These are phyloP conservation scores for Piper betle DNA, from an alignment of 164 flowering plant genomes.

Conservation along the genomic window DNA sequence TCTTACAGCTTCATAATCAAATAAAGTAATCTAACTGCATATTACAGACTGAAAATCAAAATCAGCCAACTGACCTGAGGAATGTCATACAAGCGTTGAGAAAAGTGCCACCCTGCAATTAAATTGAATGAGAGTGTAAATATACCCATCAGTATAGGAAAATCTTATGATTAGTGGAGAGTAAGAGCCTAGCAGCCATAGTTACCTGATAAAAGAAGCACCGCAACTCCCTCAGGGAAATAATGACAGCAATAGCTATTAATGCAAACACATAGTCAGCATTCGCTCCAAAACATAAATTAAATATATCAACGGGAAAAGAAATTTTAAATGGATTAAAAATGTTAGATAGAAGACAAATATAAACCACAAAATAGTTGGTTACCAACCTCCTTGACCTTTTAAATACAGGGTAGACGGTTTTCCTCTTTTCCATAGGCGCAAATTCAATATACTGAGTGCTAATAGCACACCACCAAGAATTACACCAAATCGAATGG, in stretches of 20 bases:
- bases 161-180: too few relatives aligned
- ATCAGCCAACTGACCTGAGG: neutral
- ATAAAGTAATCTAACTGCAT: too few relatives aligned
- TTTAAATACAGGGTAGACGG: slow-evolving; percentile 36
- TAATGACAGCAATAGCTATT: slow-evolving; percentile 53
- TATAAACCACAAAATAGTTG: neutral
- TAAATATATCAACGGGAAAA: neutral
- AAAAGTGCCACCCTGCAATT: neutral
- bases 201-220: slow-evolving; percentile 10
- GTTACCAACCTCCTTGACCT: slow-evolving; percentile 67
- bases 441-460: slow-evolving; percentile 57
- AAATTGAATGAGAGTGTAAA: neutral
- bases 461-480: slow-evolving; percentile 80
- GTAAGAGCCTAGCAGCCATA: neutral
- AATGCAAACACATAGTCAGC: slow-evolving; percentile 1
- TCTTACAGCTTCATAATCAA: neutral
- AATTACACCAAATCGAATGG: slow-evolving; percentile 84
- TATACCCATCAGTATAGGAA: neutral
- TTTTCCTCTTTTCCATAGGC: slow-evolving; percentile 47
- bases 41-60: too few relatives aligned
- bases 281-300: neutral
- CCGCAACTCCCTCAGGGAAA: slow-evolving; percentile 46
- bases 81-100: neutral
- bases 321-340: neutral
- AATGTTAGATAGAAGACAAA: neutral